phyloP scores from a whole-genome alignment of 768 basidiomycete genomes.

The Boletus eberwhitei region DNA sequence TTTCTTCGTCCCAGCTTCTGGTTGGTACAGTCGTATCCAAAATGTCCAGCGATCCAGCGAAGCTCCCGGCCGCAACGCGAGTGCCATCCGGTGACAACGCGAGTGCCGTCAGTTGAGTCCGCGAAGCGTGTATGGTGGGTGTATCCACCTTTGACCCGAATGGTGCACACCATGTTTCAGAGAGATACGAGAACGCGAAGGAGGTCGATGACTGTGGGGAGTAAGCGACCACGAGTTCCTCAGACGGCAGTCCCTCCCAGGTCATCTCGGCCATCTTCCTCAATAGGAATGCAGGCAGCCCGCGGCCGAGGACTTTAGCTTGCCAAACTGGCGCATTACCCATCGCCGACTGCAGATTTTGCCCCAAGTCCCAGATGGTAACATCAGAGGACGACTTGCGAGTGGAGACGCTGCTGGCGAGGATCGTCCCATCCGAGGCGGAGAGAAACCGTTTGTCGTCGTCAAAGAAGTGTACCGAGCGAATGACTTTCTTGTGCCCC shows the following conservation, averaged over 20 bases:
- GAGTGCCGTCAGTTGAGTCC: conserved; percentile 4
- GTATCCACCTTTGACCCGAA: not conserved
- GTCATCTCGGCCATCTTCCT: not conserved
- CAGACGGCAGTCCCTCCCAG: not conserved
- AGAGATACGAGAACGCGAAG: conserved; percentile 2
- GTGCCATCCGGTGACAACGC: conserved; percentile 18
- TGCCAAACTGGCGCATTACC: conserved; percentile 3
- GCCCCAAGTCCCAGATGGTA: conserved; percentile 2
- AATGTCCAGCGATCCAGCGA: conserved; percentile 4
- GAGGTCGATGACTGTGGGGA: not conserved
- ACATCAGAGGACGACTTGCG: conserved; percentile 1
- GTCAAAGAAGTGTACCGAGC: conserved; percentile 8
- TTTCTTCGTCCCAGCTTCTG: conserved; percentile 9
- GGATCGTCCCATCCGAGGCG: not conserved
- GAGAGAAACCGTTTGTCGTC: conserved; percentile 8
- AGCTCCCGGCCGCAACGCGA: conserved; percentile 11
- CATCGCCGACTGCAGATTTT: not conserved
- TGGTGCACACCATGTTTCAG: not conserved
- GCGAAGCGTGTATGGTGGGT: not conserved
- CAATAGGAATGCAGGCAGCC: not conserved
- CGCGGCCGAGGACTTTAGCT: not conserved
- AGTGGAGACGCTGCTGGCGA: not conserved
- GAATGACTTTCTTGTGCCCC: not conserved
- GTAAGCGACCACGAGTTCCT: conserved; percentile 2
- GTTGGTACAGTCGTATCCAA: conserved; percentile 4